Base-by-base conservation (phyloP, 176 grass and related monocot species). In the Oryza coarctata region DNA sequence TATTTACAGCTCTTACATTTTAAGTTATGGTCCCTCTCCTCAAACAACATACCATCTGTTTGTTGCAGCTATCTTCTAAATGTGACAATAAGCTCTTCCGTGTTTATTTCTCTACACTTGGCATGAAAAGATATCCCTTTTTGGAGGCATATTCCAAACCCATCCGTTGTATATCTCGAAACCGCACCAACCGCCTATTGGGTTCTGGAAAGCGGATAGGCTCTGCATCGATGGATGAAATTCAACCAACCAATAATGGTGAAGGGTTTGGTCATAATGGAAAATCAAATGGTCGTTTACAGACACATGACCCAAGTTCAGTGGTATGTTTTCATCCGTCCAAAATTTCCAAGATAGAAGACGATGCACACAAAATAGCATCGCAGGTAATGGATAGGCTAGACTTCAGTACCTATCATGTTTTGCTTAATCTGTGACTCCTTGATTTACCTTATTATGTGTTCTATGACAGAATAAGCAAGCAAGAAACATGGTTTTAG, bases 1-100 rank as follows among this genome's bases (percentile, higher is more conserved):
- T 41, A 52, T 20, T 49, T 77, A 27, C 43, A 39, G 7, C 55
- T 25, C 22, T 60, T 60, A 60, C 9, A 36, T 47, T 32, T 65
- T 58, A 20, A 77, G 31, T 35, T 71, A 58, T 44, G 36, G 2
- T 66, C 33, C 36, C n/a, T n/a, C n/a, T 80, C 57, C 22, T 82
- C 57, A 27, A 27, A 50, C 81, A 38, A 79, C 28, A 80, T 67
- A 70, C 49, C 43, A 31, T 79, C 66, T 74, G 32, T 73, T 88
- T 77, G 67, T 87, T 83, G n/a, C 93, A 95, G 93, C 83, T 98
- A 43, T 95, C 96, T 86, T 98, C 96, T 38, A 98, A 98, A 93
- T 98, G 78, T 26, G 96, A 98, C 85, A 93, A 98, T 79, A 91
- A 94, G 93, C 80, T 98, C 39, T 98, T 98, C 73, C 86, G 89